Conservation (phyloP, 2,329 filamentous ascomycete species). For the Stachybotrys chartarum region DNA sequence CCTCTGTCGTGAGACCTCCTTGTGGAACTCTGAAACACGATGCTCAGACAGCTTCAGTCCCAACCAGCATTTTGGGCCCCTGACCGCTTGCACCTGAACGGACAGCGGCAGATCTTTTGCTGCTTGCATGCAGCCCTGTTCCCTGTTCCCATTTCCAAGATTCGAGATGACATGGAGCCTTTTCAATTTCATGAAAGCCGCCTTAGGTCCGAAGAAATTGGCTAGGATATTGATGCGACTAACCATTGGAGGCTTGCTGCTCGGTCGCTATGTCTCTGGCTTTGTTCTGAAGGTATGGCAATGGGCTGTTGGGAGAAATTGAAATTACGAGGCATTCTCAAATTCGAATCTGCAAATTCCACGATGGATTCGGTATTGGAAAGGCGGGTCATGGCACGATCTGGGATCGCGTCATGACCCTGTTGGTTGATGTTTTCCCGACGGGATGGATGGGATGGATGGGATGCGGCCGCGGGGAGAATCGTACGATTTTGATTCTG, state of each 20-base stretch:
- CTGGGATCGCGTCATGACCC: background rate
- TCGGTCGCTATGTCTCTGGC: too few species aligned
- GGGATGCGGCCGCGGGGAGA: slow-evolving; percentile 3
- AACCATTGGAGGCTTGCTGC: too few species aligned
- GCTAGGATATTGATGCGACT: too few species aligned
- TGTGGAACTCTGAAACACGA: background rate
- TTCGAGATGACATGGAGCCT: background rate
- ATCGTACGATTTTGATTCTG: slow-evolving; percentile 4
- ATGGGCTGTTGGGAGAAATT: too few species aligned
- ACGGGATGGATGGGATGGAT: background rate
- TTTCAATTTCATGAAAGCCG: background rate
- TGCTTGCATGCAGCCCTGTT: background rate
- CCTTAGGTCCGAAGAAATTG: background rate
- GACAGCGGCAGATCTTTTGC: background rate
- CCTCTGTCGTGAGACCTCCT: background rate
- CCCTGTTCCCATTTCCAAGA: background rate
- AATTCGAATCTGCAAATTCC: too few species aligned
- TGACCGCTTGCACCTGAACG: too few species aligned
- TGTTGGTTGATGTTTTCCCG: background rate
- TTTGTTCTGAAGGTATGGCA: too few species aligned
- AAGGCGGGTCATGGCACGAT: background rate
- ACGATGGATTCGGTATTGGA: background rate
- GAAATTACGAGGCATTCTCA: too few species aligned
- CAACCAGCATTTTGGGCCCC: background rate
- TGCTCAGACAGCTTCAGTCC: background rate